Conservation (phyloP, 257 asterid genomes). For the Rhazya stricta region DNA sequence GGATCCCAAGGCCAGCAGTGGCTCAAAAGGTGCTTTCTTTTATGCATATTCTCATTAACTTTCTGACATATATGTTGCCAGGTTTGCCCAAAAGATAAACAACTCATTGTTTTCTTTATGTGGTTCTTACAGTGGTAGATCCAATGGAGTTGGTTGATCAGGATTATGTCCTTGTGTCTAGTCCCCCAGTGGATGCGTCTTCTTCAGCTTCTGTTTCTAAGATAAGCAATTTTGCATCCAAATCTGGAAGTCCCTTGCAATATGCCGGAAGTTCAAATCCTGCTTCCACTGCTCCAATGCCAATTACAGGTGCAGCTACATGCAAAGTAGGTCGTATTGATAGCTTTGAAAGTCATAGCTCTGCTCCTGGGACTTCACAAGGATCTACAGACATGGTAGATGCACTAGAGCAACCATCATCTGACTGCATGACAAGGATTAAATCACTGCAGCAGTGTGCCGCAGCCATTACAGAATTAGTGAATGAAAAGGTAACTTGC, state of each 20-base stretch:
- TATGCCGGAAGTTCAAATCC: conserved; percentile 32
- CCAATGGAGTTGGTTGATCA: conserved; percentile 67
- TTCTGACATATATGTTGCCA: background rate
- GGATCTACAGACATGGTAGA: conserved; percentile 44
- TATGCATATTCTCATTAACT: conserved; percentile 7
- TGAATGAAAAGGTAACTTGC: conserved; percentile 58
- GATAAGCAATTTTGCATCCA: conserved; percentile 40
- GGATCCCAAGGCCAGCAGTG: conserved; percentile 35
- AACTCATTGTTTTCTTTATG: conserved; percentile 21
- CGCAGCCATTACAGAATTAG: conserved; percentile 61
- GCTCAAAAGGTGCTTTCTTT: conserved; percentile 46
- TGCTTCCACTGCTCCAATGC: conserved; percentile 51
- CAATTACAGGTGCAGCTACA: conserved; percentile 39
- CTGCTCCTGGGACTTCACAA: conserved; percentile 65
- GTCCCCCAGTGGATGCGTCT: conserved; percentile 58
- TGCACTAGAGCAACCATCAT: conserved; percentile 51
- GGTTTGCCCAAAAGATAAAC: conserved; percentile 14
- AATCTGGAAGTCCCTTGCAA: conserved; percentile 44
- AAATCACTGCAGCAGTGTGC: conserved; percentile 64
- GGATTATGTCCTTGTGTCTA: conserved; percentile 79
- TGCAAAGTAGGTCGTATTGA: conserved; percentile 36
- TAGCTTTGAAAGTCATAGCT: conserved; percentile 45
- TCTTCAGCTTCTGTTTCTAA: conserved; percentile 50
- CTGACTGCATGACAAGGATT: conserved; percentile 64
- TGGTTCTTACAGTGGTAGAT: conserved; percentile 45